phyloP scores from a whole-genome alignment of 257 asterid genomes.

The Schizonepeta tenuifolia region DNA sequence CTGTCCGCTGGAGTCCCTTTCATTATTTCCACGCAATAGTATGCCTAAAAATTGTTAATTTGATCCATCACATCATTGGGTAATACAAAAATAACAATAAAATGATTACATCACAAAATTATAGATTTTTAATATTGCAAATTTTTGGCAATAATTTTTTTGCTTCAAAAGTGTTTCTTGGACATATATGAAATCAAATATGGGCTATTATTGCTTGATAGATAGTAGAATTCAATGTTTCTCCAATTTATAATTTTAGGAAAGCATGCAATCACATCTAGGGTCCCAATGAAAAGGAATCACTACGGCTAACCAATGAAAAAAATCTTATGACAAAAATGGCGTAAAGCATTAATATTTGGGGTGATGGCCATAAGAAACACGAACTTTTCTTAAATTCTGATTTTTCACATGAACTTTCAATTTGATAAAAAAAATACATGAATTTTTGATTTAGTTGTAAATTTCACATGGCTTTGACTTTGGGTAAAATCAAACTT shows the following conservation, averaged over 20 bases:
- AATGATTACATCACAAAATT: slow-evolving; percentile 9
- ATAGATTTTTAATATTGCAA: background rate
- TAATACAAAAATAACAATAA: background rate
- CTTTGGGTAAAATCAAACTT: no score
- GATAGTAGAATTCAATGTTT: slow-evolving; percentile 37
- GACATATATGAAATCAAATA: slow-evolving; percentile 45
- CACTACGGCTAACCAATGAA: slow-evolving; percentile 33
- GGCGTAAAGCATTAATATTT: no score
- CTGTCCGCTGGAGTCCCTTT: slow-evolving; percentile 22
- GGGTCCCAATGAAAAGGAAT: slow-evolving; percentile 31
- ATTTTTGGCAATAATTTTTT: slow-evolving; percentile 25
- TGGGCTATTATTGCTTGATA: slow-evolving; percentile 35
- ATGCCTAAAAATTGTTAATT: background rate
- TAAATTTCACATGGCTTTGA: no score
- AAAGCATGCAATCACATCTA: slow-evolving; percentile 31
- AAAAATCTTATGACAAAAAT: no score
- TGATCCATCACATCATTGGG: slow-evolving; percentile 7
- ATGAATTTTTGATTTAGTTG: no score
- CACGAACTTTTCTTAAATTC: no score
- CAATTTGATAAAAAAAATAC: no score
- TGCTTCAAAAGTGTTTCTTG: slow-evolving; percentile 37
- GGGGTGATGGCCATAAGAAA: no score
- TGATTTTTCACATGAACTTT: no score
- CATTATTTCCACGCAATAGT: slow-evolving; percentile 17
- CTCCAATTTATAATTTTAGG: slow-evolving; percentile 12